A percentile compares a stretch with the other conserved stretches of the same genome.
Conservation (phyloP, 129 eudicot species). For the Pseudognaphalium luteoalbum region DNA sequence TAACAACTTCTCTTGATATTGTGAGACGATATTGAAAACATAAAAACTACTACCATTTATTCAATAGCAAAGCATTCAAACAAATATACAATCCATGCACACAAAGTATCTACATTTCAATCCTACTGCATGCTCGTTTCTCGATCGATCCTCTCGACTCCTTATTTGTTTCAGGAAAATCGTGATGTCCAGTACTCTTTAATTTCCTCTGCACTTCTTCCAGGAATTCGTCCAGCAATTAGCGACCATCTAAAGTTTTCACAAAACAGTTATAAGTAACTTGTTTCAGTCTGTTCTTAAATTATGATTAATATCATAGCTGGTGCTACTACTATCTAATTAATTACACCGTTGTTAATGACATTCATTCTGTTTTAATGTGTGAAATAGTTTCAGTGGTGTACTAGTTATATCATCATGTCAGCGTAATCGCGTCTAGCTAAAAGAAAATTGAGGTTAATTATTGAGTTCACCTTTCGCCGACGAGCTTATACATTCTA, state of each 20-base stretch:
- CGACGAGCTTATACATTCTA: slow-evolving; percentile 54
- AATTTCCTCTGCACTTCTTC: slow-evolving; percentile 57
- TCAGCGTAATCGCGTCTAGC: not conserved
- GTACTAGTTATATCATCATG: no score
- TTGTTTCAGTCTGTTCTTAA: not conserved
- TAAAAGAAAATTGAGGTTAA: not conserved
- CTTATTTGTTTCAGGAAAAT: slow-evolving; percentile 20
- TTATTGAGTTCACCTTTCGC: slow-evolving; percentile 44
- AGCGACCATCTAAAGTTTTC: slow-evolving; percentile 43
- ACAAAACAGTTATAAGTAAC: not conserved
- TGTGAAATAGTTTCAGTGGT: no score
- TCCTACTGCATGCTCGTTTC: not conserved
- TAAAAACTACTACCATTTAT: no score
- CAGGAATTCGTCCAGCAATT: slow-evolving; percentile 61
- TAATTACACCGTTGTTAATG: no score
- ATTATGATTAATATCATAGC: no score
- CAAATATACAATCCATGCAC: slow-evolving; percentile 2
- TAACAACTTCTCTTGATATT: no score
- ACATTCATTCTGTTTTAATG: no score
- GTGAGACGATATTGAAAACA: no score
- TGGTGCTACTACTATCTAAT: no score
- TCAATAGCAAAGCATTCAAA: slow-evolving; percentile 9
- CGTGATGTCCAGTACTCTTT: slow-evolving; percentile 47
- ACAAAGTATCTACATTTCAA: not conserved
- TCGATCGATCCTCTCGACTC: not conserved